Conservation (phyloP, 2,329 filamentous ascomycete species). For the Pseudogymnoascus sp. region DNA sequence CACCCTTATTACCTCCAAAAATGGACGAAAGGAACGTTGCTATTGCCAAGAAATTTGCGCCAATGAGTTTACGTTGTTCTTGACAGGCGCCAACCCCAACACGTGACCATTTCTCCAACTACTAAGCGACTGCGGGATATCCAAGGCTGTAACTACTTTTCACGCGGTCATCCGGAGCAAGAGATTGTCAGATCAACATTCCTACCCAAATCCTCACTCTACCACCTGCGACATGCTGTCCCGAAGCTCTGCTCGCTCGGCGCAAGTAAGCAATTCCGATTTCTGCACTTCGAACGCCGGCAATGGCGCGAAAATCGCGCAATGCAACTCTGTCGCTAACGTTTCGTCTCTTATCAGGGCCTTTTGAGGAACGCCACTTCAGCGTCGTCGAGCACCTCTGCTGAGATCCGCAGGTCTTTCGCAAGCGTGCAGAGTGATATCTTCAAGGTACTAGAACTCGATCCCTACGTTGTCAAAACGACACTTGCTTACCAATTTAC, state of each 20-base stretch:
- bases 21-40: background rate
- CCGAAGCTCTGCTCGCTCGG: constrained; percentile 32
- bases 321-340: constrained; percentile 9
- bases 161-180: constrained; percentile 4
- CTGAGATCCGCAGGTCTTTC: constrained; percentile 36
- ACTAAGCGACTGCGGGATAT: constrained; percentile 2
- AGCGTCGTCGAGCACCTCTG: constrained; percentile 19
- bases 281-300: background rate
- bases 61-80: background rate
- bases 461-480: background rate
- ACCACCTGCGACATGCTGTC: constrained; percentile 24
- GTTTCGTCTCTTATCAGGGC: constrained; percentile 26
- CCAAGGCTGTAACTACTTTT: constrained; percentile 5
- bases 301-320: constrained; percentile 21
- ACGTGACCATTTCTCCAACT: constrained; percentile 1
- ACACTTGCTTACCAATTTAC: constrained; percentile 28
- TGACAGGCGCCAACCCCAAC: background rate
- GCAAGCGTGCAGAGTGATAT: constrained; percentile 89
- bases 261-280: constrained; percentile 35
- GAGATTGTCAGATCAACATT: constrained; percentile 14
- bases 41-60: background rate
- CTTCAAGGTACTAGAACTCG: constrained; percentile 60
- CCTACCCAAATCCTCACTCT: constrained; percentile 18
- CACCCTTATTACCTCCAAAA: background rate
- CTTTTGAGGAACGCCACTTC: constrained; percentile 27